Evolutionary conservation across 208 protist genomes (phyloP).

Genomic region (Trypanosoma mega): DNA sequence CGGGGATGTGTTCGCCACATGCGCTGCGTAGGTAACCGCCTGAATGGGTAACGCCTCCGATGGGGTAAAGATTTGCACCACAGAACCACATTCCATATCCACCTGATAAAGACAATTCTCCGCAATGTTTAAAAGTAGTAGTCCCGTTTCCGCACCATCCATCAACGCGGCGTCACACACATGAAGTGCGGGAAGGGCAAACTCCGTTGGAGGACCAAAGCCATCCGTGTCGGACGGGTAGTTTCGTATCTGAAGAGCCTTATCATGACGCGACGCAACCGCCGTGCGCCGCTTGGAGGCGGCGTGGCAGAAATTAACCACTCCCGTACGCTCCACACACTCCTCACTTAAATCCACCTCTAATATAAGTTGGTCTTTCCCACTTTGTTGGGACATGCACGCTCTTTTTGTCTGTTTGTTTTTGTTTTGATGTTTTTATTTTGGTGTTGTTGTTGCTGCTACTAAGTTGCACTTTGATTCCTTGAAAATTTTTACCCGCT

Average conservation of each 20-base stretch:
- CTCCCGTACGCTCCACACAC: not conserved
- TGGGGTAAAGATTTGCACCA: conserved; percentile 47
- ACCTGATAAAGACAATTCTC: conserved; percentile 34
- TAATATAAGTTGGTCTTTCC: not conserved
- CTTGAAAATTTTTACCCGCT: no score
- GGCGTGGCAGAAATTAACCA: not conserved
- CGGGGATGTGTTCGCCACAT: conserved; percentile 34
- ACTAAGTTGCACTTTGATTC: no score
- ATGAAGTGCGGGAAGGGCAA: conserved; percentile 20
- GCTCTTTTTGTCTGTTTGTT: not conserved
- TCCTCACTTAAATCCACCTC: not conserved
- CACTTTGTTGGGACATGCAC: not conserved
- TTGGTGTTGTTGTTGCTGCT: not conserved
- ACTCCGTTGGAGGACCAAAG: conserved; percentile 29
- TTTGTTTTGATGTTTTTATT: not conserved
- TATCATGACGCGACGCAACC: not conserved
- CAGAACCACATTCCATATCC: conserved; percentile 42
- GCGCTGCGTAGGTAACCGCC: conserved; percentile 39
- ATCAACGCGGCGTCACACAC: conserved; percentile 39
- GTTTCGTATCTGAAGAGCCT: not conserved
- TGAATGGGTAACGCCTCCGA: conserved; percentile 18
- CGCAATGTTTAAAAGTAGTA: conserved; percentile 45
- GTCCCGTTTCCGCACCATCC: conserved; percentile 45
- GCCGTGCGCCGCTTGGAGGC: not conserved
- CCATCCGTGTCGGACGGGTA: conserved; percentile 25